Base-by-base conservation (phyloP, 805 yeast genomes). In the Jamesozyma rosinii region DNA sequence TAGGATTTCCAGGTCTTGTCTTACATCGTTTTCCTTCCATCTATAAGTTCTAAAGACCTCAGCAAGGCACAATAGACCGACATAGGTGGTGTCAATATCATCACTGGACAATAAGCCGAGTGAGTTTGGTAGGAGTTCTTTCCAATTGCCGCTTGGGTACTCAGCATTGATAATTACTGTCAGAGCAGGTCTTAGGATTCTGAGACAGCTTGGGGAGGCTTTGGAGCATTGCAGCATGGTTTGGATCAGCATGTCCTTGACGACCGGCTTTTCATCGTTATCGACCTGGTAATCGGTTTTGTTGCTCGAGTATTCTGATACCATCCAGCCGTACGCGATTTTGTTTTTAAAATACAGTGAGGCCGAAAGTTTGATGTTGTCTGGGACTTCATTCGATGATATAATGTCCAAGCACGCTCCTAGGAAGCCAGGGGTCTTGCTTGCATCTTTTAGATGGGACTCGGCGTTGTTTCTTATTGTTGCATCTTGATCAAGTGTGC, bases 301-400 rank as follows among this genome's bases (percentile, higher is more conserved):
- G n/a, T 59, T 68, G 14, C 59, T 45, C 20, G 26, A 22, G n/a
- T 40, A 35, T 20, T 42, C 49, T 9, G 49, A 49, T 11, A 61
- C 49, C 38, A 49, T 56, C 97, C 97, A 89, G 41, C 75, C 70
- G 31, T 75, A 70, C 14, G 70, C 66, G 19, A 87, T 71, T 44
- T 79, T 71, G 61, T 90, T 89, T 60, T 90, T 90, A 61, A 87
- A 76, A 61, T 77, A 86, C 4, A 90, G 79, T 0, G 92, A 88
- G 2, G 94, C 82, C 11, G 94, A 84, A 39, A 77, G 67, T 51
- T 79, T 74, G 40, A 83, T 70, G 20, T 70, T 74, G 2, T 64
- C 62, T 5, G 76, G 67, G 14, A 73, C 77, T 15, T 72, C 75
- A 5, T 64, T 64, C 18, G 76, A 74, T 15, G 73, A 59, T 17